Base-by-base conservation (phyloP, 441 rosid species). In the Mallotus repandus region DNA sequence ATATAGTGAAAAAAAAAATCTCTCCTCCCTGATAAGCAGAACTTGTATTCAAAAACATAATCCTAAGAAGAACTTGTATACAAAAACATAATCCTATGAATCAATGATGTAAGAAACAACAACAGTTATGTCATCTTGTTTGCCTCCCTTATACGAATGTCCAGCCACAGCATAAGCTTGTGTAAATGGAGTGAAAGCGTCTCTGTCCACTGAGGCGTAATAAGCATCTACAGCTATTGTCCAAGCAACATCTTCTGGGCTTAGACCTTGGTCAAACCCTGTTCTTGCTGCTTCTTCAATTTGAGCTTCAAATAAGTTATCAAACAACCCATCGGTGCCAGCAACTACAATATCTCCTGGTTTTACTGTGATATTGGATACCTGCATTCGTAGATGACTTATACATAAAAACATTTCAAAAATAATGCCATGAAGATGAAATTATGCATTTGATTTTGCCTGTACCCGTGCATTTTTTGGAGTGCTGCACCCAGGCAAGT, bases 281-380 rank as follows among this genome's bases (percentile, higher is more conserved):
- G 18, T 63, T 43, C 68, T 73, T 49, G 71, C 74, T 46, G 73
- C 49, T 35, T 69, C 83, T n/a, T 76, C 63, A 41, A 84, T 82
- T 64, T 78, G 81, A 38, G 46, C 52, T 16, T 71, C 72, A 58
- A 60, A 80, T 59, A 82, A 63, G 77, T 80, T 84, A 69, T 84
- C 86, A 63, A 84, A 78, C 19, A 82, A 63, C 60, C 82, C 84
- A 74, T 84, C 84, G 0, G 80, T 82, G 46, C 80, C 84, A 13
- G 81, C 75, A 58, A 82, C 75, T 32, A 80, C 73, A 32, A 78
- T 80, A 68, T 82, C 85, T 68, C 85, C 85, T 12, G 75, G 68
- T 56, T 77, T 74, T 50, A 82, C 80, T 32, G 66, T 64, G 16
- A 80, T 35, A 18, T 69, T 56, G 66, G 78, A 63, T 14, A 71